Evolutionary conservation across 2,329 filamentous ascomycete genomes (phyloP).

Genomic region (Colletotrichum shisoi): DNA sequence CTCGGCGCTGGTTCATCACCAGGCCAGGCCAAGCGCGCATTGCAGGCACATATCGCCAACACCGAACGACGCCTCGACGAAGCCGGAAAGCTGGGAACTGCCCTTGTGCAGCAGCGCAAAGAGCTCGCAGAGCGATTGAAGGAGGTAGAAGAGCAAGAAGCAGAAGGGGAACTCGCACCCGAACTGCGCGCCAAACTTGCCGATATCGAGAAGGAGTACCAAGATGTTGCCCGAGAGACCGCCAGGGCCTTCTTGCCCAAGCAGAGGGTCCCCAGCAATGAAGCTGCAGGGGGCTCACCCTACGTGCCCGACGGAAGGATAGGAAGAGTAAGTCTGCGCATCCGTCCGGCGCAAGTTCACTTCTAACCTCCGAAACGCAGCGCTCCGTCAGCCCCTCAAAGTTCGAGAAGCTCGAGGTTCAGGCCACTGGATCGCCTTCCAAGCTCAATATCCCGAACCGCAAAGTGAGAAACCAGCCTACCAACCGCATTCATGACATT

Average conservation of each 20-base stretch:
- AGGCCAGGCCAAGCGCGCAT: constrained; percentile 82
- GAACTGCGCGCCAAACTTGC: constrained; percentile 83
- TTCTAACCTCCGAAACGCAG: constrained; percentile 50
- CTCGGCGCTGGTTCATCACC: constrained; percentile 80
- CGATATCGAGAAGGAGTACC: constrained; percentile 93
- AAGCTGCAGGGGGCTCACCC: constrained; percentile 62
- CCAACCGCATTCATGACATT: constrained; percentile 90
- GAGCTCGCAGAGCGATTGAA: constrained; percentile 81
- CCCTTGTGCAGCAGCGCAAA: constrained; percentile 85
- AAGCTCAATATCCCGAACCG: constrained; percentile 88
- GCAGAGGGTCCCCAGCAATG: constrained; percentile 77
- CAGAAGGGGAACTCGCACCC: constrained; percentile 79
- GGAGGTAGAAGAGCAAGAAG: constrained; percentile 81
- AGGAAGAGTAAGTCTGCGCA: constrained; percentile 58
- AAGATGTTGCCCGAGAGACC: constrained; percentile 89
- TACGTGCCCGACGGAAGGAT: constrained; percentile 62
- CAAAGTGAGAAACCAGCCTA: constrained; percentile 88
- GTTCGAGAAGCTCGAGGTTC: constrained; percentile 86
- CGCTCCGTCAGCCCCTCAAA: constrained; percentile 76
- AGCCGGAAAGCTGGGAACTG: constrained; percentile 85
- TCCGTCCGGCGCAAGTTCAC: constrained; percentile 1
- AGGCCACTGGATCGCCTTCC: constrained; percentile 84
- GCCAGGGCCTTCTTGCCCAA: constrained; percentile 88
- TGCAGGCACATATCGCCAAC: constrained; percentile 91
- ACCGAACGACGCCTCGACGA: constrained; percentile 92